Evolutionary conservation across 805 yeast genomes (phyloP), one percentile per base, ranked within the genome.

Genomic region (Kodamaea jinghongensis): DNA sequence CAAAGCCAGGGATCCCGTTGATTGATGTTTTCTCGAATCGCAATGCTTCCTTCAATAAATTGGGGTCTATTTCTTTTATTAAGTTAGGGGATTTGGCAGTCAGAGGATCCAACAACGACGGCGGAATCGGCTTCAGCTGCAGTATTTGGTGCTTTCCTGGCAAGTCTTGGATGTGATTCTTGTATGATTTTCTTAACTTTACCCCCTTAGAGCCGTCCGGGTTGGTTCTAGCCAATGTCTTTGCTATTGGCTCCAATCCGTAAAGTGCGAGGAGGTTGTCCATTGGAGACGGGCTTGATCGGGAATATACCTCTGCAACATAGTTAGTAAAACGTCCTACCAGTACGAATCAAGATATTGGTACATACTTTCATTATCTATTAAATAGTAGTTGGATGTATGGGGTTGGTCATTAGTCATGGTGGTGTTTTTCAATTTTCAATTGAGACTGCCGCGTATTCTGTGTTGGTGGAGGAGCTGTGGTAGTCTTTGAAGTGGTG

Each of bases 131-230:
- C 38, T 60, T 65, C 14, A 49, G 51, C 0, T 58, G 71, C n/a
- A 86, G 85, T 29, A 84, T 79, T 27, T 70, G 70, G 49, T 81
- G 86, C 54, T 81, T 83, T 2, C 90, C 97, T 0, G 96, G 86
- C 20, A 93, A 67, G 50, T 90, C 97, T 28, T 76, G 71, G 10
- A 93, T 84, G 58, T 91, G 98, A 48, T 90, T 89, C 60, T 93
- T 93, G 65, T 93, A 93, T 0, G 97, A 88, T 63, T 93, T 93
- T 52, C 99, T 75, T 40, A 93, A 74, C 63, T 93, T 93, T 28
- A 89, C 89, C 39, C 96, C 96, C 50, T 86, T 89, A 0, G 93
- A 76, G 0, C 96, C 96, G 52, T 84, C 95, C 2, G 88, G 82
- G 52, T 86, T 89, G 8, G 83, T 75, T 54, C 99, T 75, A 1